A percentile compares a stretch with the other conserved stretches of the same genome.
These are phyloP conservation scores for Rubia tinctorum DNA, from an alignment of 305 asterid species.

Conservation along the genomic window DNA sequence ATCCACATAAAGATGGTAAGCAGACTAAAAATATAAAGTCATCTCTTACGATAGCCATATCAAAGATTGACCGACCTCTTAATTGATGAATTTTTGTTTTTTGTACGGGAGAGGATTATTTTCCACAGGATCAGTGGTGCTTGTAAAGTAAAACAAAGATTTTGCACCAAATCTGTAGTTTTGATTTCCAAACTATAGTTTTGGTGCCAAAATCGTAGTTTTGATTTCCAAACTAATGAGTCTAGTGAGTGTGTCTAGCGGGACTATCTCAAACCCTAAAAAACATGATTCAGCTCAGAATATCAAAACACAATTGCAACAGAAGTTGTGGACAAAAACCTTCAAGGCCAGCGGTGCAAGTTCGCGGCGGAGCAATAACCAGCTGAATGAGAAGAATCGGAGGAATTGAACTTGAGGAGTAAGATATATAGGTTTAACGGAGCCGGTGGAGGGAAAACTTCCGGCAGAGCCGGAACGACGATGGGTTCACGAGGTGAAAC, in stretches of 20 bases:
- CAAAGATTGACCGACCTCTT: not conserved
- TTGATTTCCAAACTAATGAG: too few relatives aligned
- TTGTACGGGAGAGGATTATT: too few relatives aligned
- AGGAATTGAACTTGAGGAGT: not conserved
- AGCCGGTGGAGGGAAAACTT: too few relatives aligned
- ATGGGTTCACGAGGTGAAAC: too few relatives aligned
- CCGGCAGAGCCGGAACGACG: too few relatives aligned
- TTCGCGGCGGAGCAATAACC: not conserved
- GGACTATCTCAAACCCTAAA: too few relatives aligned
- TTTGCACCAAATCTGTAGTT: too few relatives aligned
- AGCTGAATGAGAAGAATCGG: not conserved
- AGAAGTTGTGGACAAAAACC: not conserved
- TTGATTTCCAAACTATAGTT: too few relatives aligned
- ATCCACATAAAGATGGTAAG: not conserved
- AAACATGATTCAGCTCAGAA: not conserved
- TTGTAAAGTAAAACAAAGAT: not conserved
- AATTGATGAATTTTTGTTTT: not conserved
- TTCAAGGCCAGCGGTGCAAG: not conserved
- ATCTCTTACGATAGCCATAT: not conserved
- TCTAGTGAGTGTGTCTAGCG: too few relatives aligned
- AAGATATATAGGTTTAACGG: too few relatives aligned
- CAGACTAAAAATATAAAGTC: too few relatives aligned
- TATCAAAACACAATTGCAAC: not conserved
- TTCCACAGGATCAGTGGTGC: not conserved
- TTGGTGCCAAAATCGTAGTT: too few relatives aligned